Evolutionary conservation across 192 early-diverging fungal genomes (phyloP), one percentile per base, ranked within the genome.

Genomic region (Piromyces finnis): DNA sequence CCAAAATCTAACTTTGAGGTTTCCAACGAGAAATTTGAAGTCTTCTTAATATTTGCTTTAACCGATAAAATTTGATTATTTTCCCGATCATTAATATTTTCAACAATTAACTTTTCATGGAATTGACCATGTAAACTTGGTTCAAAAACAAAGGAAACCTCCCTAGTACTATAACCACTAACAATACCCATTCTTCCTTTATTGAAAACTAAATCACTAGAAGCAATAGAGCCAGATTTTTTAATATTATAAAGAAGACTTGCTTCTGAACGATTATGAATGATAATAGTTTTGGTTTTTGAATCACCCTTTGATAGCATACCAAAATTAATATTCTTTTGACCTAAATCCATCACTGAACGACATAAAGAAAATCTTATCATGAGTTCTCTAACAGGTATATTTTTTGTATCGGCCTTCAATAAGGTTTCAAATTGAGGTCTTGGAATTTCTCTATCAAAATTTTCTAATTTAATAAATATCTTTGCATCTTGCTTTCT

Each of bases 241-340:
- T 91, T 90, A 82, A 99, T 94, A 28, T 91, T 88, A 82, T 98
- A 99, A 32, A 99, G 87, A 79, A 97, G 84, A 0, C 96, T 92
- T 28, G 92, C 91, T 84, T 97, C 96, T 28, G 93, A 92, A 27
- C 94, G 93, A 84, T 99, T 97, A 79, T 95, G 92, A 39, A 98
- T 90, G 15, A 95, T 86, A 29, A 99, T 94, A 26, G 92, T 90
- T 83, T 97, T 97, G 59, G 92, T 94, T 59, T 94, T 88, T 68
- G 90, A 88, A 83, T 95, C 94, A 77, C 92, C 91, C 80, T 87
- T 89, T 83, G 97, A 94, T 79, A 98, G 88, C 28, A 89, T 88
- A 32, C 97, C 97, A 86, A 99, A 97, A 79, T 98, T 98, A 86
- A 97, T 97, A 85, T 96, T 94, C 83, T 94, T 94, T 83, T 99